Evolutionary conservation across 1,284 basidiomycete species (phyloP).

Genomic region (Irpex lacteus): DNA sequence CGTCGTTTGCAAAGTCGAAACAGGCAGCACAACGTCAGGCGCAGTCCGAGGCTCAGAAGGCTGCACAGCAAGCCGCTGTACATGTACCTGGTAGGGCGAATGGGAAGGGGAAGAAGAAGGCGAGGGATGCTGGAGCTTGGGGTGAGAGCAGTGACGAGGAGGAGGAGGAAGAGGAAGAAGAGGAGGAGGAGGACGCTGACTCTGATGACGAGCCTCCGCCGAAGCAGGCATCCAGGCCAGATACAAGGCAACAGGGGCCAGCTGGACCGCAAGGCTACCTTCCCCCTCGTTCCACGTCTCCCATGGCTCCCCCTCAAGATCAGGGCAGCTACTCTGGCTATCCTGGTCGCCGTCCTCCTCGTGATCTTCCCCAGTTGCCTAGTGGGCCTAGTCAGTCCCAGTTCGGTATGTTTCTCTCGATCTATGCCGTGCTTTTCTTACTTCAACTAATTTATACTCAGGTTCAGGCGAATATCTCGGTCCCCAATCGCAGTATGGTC

Average conservation of each 20-base stretch:
- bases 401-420: conserved; percentile 21
- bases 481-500: conserved; percentile 22
- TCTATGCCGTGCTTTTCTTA: background rate
- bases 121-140: conserved; percentile 54
- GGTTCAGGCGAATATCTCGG: conserved; percentile 27
- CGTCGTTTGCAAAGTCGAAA: conserved; percentile 83
- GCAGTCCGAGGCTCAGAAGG: conserved; percentile 78
- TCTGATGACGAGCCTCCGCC: conserved; percentile 53
- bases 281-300: conserved; percentile 26
- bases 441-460: conserved; percentile 1
- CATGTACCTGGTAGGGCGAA: conserved; percentile 71
- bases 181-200: conserved; percentile 74
- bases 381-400: conserved; percentile 23
- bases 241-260: conserved; percentile 24
- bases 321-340: conserved; percentile 19
- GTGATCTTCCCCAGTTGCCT: conserved; percentile 43
- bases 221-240: conserved; percentile 28
- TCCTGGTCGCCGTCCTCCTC: conserved; percentile 29
- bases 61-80: conserved; percentile 70
- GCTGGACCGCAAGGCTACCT: conserved; percentile 24
- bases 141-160: conserved; percentile 78
- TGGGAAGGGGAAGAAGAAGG: conserved; percentile 49
- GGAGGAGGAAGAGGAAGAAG: conserved; percentile 74
- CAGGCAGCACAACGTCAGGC: conserved; percentile 81
- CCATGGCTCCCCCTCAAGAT: conserved; percentile 22